phyloP scores from a whole-genome alignment of 164 flowering plant genomes.

The Magnolia officinalis region DNA sequence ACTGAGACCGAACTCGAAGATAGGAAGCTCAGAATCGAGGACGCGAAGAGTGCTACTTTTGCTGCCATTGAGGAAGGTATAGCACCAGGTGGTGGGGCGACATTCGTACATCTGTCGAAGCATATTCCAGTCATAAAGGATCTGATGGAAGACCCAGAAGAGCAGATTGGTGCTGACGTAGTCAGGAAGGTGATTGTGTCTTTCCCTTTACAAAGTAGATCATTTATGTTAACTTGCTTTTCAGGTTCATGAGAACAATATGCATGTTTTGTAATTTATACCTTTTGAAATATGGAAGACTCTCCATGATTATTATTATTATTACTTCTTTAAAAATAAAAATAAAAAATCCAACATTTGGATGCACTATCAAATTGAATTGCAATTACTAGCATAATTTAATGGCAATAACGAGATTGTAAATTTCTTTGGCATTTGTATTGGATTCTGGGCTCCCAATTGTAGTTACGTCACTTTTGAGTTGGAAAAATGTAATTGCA shows the following conservation, averaged over 20 bases:
- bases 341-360: background rate
- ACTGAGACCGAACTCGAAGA: slow-evolving; percentile 93
- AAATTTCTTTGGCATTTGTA: too few relatives aligned
- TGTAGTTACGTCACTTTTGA: too few relatives aligned
- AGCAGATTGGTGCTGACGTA: slow-evolving; percentile 79
- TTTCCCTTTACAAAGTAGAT: background rate
- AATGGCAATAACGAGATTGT: too few relatives aligned
- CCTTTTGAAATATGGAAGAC: too few relatives aligned
- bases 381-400: background rate
- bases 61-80: slow-evolving; percentile 95
- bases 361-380: too few relatives aligned
- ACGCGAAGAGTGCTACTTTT: slow-evolving; percentile 89
- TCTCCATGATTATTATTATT: too few relatives aligned
- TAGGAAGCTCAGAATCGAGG: slow-evolving; percentile 80
- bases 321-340: too few relatives aligned
- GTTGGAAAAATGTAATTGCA: too few relatives aligned
- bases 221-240: background rate
- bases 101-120: slow-evolving; percentile 66
- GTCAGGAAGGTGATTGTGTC: slow-evolving; percentile 46
- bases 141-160: slow-evolving; percentile 57
- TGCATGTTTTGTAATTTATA: too few relatives aligned
- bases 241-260: background rate
- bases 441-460: too few relatives aligned
- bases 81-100: slow-evolving; percentile 89
- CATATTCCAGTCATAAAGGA: slow-evolving; percentile 51